These are phyloP conservation scores for Solanum microdontum DNA, from an alignment of 257 asterid genomes.

Conservation along the genomic window DNA sequence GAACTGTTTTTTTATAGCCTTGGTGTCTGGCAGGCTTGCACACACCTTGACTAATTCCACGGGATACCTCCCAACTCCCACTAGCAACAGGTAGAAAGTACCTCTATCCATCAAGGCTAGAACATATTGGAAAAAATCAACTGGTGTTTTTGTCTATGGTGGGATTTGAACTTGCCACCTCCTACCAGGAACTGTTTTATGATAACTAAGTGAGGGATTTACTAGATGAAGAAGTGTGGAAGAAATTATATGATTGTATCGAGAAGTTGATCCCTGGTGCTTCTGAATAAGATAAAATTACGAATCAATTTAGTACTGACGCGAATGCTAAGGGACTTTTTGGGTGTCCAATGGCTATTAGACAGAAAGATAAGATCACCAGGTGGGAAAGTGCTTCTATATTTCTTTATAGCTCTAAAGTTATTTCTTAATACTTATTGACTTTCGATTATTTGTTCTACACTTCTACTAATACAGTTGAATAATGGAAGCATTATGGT, in stretches of 20 bases:
- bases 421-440: not conserved
- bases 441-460: not conserved
- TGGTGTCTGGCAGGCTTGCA: not conserved
- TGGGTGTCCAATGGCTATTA: not conserved
- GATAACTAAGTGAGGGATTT: not conserved
- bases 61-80: not conserved
- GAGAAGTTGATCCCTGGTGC: not conserved
- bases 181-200: not conserved
- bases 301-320: not conserved
- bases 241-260: not conserved
- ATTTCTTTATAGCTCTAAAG: not conserved
- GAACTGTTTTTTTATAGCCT: not conserved
- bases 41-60: not conserved
- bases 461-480: not conserved
- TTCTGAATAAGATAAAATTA: not conserved
- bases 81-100: not conserved
- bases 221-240: not conserved
- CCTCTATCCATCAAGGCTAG: not conserved
- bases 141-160: not conserved
- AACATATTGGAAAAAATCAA: not conserved
- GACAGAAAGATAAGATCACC: not conserved
- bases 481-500: not conserved
- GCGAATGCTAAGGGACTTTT: not conserved
- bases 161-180: not conserved
- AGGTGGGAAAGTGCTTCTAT: not conserved